Base-by-base conservation (phyloP, 208 protist genomes). In the Wallacemonas sp. region DNA sequence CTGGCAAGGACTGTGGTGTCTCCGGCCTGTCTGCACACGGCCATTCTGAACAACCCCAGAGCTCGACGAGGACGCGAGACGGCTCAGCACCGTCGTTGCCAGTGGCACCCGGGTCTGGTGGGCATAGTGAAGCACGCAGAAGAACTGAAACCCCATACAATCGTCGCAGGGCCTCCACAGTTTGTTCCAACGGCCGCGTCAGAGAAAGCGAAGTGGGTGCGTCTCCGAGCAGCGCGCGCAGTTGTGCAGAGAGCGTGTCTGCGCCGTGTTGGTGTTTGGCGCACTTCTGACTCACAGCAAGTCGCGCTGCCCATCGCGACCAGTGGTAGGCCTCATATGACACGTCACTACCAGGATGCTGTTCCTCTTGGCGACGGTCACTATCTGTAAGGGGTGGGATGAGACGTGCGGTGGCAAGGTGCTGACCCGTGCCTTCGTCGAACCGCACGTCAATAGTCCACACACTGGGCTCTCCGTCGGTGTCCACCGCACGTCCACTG, bases 151-250 rank as follows among this genome's bases (percentile, higher is more conserved):
- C n/a, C n/a, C n/a, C n/a, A n/a, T n/a, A n/a, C n/a, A n/a, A n/a
- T 14, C 14, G 36, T 14, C 36, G 36, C 9, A 14, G 9, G 9
- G 36, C 36, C 36, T 6, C 14, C 36, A 42, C 45, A 15, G 55
- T 66, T 2, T 60, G 66, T 44, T 80, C 47, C 60, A 80, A 30
- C 3, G 75, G 75, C 24, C 59, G 31, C 6, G 41, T 27, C 2
- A 46, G 24, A 3, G 75, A 68, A 2, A 81, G 64, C 27, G 58
- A 24, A 11, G 11, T 61, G 14, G 54, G 19, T 44, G 44, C 9
- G n/a, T 11, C 27, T n/a, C n/a, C 24, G 9, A 58, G n/a, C 21
- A 62, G 36, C 15, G 55, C 55, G 36, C 54, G 31, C 6, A 8
- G 44, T 22, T 49, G 44, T 6, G 11, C 17, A 6, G 36, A 6